Evolutionary conservation across 2,329 filamentous ascomycete genomes (phyloP).

Genomic region (Aspergillus phoenicis): DNA sequence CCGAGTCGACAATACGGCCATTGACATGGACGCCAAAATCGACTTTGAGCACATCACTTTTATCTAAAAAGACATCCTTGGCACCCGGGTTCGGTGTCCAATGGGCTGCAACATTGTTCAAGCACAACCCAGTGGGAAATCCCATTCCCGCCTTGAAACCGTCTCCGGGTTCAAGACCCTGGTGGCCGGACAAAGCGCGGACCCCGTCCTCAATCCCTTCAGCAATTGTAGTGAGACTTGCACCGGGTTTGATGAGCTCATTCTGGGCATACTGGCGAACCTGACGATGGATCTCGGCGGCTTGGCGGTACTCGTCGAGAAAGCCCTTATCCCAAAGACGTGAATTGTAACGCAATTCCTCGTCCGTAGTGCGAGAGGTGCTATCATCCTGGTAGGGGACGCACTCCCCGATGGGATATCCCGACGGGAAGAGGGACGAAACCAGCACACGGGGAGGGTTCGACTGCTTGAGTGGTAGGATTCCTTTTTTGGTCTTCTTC

Average conservation of each 20-base stretch:
- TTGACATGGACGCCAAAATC: conserved; percentile 82
- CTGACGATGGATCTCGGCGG: conserved; percentile 60
- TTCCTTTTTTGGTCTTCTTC: conserved; percentile 29
- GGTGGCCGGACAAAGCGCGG: conserved; percentile 53
- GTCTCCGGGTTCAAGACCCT: conserved; percentile 56
- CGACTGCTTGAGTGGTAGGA: conserved; percentile 39
- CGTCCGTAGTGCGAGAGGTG: conserved; percentile 49
- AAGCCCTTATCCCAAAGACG: conserved; percentile 51
- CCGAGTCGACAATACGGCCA: conserved; percentile 77
- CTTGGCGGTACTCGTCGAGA: conserved; percentile 58
- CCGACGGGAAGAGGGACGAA: conserved; percentile 48
- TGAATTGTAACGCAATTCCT: conserved; percentile 49
- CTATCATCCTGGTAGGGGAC: conserved; percentile 40
- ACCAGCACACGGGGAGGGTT: conserved; percentile 52
- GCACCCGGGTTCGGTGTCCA: conserved; percentile 61
- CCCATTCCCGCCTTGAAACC: conserved; percentile 55
- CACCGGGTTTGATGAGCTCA: conserved; percentile 52
- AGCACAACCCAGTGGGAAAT: conserved; percentile 58
- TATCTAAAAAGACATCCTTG: conserved; percentile 70
- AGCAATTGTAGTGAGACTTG: conserved; percentile 53
- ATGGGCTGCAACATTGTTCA: conserved; percentile 59
- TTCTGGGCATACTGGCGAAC: conserved; percentile 55
- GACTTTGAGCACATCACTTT: conserved; percentile 78
- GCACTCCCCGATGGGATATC: conserved; percentile 52
- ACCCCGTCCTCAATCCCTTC: conserved; percentile 59